Base-by-base conservation (phyloP, 768 basidiomycete species). In the Royoungia palumana region DNA sequence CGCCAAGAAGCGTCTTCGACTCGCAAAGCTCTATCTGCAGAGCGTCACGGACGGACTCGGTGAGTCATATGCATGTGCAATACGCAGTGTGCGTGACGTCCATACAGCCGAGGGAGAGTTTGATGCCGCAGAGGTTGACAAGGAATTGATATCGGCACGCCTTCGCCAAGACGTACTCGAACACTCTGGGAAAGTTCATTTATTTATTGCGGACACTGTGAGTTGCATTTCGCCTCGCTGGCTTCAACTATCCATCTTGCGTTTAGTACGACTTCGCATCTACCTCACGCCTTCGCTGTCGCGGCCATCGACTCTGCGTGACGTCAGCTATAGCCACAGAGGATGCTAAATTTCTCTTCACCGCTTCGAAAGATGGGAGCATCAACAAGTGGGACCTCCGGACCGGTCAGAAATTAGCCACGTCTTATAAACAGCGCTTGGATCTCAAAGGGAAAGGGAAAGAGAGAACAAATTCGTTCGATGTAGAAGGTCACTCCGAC, bases 51-150 rank as follows among this genome's bases (percentile, higher is more conserved):
- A 85, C 50, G 81, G 78, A 32, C 67, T 94, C 24, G 74, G 85
- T 81, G 58, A 66, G 81, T 73, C 44, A 42, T 17, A 5, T 45
- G 28, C 35, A 3, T 41, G 8, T 44, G 35, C 48, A 11, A 30
- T 44, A 25, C 13, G 21, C 17, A 8, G 6, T 9, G 4, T 42
- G 62, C 34, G 51, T 48, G 27, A 12, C 30, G 8, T 28, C 27
- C 40, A 10, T 22, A 20, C 22, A 59, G 91, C 84, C 50, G 94
- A 94, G 21, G 90, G 88, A 28, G 93, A 93, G 53, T 94, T 84
- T 54, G 95, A 99, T 64, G 96, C 96, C 5, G 94, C 90, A 2
- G 94, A 97, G 58, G 84, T 98, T 22, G 96, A 99, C 74, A 81
- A 82, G 59, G 95, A 97, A 56, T 75, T 97, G 53, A 89, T 99